Evolutionary conservation across 352 stramenopile species (phyloP), one percentile per base, ranked within the genome.

Genomic region (Pythium biforme): DNA sequence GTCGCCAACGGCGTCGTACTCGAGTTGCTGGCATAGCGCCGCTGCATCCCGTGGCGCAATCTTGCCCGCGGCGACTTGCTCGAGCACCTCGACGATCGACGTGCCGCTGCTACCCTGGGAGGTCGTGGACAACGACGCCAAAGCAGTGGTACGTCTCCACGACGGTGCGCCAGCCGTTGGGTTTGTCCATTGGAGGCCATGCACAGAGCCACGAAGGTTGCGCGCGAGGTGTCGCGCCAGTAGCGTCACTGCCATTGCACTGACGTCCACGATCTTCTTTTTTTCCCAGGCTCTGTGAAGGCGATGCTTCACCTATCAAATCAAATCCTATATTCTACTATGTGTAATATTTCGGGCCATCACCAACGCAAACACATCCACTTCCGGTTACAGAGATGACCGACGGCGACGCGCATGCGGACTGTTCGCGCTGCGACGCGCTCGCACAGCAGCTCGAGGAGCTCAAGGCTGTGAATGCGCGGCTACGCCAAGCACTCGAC

Each of bases 41-140:
- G 54, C 64, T 0, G 75, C 73, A 3, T 70, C 68, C 0, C 48
- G 34, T 2, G 75, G 73, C 19, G 73, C 55, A n/a, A 83, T 50
- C 59, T 88, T 72, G 46, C 79, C 79, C 8, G 74, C 71, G 2
- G 81, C 79, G 23, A 90, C 81, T 31, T 73, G 72, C 64, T 90
- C 72, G 14, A 90, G 64, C 26, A 90, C 58, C 56, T 81, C 47
- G 45, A 83, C 33, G 7, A 72, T 68, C 34, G 68, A 68, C 19
- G 75, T 67, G 54, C 71, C 55, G 37, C 12, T 43, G 37, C 14
- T n/a, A 14, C 37, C 20, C n/a, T 5, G 15, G 6, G 39, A 37
- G 14, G n/a, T 20, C 27, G 27, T 22, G 8, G 20, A 15, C 25
- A 47, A 9, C 27, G 4, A 12, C 22, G 55, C n/a, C 25, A 29